phyloP scores from a whole-genome alignment of 2,329 filamentous ascomycete species.

The Incumbomyces lentus region DNA sequence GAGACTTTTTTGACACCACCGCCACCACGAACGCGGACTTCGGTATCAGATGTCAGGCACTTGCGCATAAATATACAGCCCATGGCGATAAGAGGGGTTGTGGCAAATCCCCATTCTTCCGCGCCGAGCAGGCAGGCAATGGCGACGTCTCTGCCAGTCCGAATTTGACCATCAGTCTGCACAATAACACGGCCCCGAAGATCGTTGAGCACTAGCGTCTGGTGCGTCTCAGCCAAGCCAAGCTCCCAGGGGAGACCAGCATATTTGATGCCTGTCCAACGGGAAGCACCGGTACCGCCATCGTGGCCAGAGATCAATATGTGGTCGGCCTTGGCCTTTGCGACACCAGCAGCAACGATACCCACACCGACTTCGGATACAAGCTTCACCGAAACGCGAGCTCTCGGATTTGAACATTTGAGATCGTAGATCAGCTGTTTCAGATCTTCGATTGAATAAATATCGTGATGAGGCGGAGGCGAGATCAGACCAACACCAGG shows the following conservation, averaged over 20 bases:
- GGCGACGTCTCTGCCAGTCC: constrained; percentile 85
- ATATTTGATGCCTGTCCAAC: constrained; percentile 99
- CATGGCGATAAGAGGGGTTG: constrained; percentile 89
- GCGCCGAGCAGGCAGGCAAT: constrained; percentile 91
- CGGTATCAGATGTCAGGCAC: no score
- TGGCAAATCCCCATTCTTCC: constrained; percentile 97
- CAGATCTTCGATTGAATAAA: constrained; percentile 95
- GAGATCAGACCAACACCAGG: constrained; percentile 94
- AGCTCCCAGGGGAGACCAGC: constrained; percentile 94
- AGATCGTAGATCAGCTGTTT: constrained; percentile 97
- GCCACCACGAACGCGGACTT: not conserved
- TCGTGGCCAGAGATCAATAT: constrained; percentile 95
- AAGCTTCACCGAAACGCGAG: constrained; percentile 90
- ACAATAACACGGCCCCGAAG: constrained; percentile 90
- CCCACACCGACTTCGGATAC: constrained; percentile 95
- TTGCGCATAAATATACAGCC: constrained; percentile 93
- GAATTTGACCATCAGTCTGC: constrained; percentile 88
- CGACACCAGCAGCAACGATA: constrained; percentile 93
- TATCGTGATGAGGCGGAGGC: constrained; percentile 92
- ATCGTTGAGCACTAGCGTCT: constrained; percentile 91
- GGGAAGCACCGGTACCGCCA: constrained; percentile 88
- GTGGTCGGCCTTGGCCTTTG: constrained; percentile 94
- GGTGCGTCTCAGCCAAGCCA: constrained; percentile 92
- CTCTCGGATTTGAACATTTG: constrained; percentile 88
- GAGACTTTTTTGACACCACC: not conserved